Base-by-base conservation (phyloP, 768 basidiomycete genomes). In the Lenzites betulinus region DNA sequence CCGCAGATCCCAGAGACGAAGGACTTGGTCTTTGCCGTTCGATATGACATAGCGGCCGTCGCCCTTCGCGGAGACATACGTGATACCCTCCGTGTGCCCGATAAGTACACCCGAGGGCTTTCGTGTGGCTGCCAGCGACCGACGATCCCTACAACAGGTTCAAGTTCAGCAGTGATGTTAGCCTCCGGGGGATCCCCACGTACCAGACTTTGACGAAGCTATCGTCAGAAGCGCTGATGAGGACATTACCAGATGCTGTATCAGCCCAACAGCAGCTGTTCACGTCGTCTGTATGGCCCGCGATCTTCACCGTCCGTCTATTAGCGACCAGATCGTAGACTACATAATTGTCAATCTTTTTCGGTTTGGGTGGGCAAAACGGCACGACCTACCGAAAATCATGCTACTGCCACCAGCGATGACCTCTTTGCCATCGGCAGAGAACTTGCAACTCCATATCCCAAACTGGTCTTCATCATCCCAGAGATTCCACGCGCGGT, bases 231-330 rank as follows among this genome's bases (percentile, higher is more conserved):
- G 92, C 97, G 66, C 93, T 96, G 51, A 98, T 87, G 26, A 99
- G 83, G 20, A 99, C 86, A 71, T 99, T 98, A 12, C 94, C 94
- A 13, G 93, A 95, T 2, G 85, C 83, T 12, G 88, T 88, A 70
- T 98, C 95, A 0, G 97, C 97, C 88, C 95, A 99, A 70, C 92
- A 94, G 75, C 95, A 87, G 69, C 93, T 92, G 68, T 99, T 99
- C 42, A 98, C 90, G 71, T 99, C 97, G 70, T 93, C 89, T 1
- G 75, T 71, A 69, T 99, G 97, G 0, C 93, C 97, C n/a, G 74
- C 65, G 18, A 99, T 94, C 67, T 88, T 90, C 26, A 98, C 87
- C 0, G 89, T 89, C 61, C 93, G 81, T 63, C 81, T 79, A 66
- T 92, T 81, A 5, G 89, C 86, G 60, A 93, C 74, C 46, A 99